These are phyloP conservation scores for Astrephomene gubernaculifera DNA, from an alignment of 139 green algal species.

Conservation along the genomic window DNA sequence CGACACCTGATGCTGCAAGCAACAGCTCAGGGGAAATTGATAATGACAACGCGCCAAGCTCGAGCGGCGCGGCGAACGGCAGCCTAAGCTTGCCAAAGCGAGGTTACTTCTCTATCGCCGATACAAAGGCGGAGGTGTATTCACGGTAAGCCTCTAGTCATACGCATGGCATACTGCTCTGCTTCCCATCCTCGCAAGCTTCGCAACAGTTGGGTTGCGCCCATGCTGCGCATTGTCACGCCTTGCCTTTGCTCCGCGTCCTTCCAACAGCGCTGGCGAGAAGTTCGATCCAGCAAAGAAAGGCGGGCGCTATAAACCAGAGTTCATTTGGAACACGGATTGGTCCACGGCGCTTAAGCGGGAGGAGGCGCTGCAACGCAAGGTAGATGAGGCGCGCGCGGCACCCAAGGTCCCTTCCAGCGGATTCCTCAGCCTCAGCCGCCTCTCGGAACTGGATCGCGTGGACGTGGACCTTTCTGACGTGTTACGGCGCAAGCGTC, in stretches of 20 bases:
- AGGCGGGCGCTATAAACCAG: constrained; percentile 76
- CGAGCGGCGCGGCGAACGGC: neutral
- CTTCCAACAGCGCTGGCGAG: constrained; percentile 52
- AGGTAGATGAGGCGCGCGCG: constrained; percentile 42
- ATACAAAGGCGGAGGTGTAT: constrained; percentile 59
- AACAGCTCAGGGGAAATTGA: neutral
- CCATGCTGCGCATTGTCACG: no score
- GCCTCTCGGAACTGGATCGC: constrained; percentile 66
- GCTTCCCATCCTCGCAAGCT: no score
- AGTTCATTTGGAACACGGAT: constrained; percentile 93
- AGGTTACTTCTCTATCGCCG: constrained; percentile 62
- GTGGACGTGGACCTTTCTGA: constrained; percentile 79
- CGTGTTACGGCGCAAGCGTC: constrained; percentile 49
- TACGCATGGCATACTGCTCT: no score
- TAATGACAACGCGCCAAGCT: neutral
- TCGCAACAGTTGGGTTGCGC: no score
- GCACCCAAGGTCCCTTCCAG: neutral
- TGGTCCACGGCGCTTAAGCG: constrained; percentile 69
- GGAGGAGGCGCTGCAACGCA: constrained; percentile 48
- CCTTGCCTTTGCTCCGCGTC: no score
- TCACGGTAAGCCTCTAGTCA: constrained; percentile 19
- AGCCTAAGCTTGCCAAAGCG: constrained; percentile 54
- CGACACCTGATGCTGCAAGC: neutral
- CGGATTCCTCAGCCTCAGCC: constrained; percentile 65
- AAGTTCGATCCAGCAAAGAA: constrained; percentile 71